A percentile compares a stretch with the other conserved stretches of the same genome.
Evolutionary conservation across 2,329 filamentous ascomycete species (phyloP).

Genomic region (Botrytis sinoallii): DNA sequence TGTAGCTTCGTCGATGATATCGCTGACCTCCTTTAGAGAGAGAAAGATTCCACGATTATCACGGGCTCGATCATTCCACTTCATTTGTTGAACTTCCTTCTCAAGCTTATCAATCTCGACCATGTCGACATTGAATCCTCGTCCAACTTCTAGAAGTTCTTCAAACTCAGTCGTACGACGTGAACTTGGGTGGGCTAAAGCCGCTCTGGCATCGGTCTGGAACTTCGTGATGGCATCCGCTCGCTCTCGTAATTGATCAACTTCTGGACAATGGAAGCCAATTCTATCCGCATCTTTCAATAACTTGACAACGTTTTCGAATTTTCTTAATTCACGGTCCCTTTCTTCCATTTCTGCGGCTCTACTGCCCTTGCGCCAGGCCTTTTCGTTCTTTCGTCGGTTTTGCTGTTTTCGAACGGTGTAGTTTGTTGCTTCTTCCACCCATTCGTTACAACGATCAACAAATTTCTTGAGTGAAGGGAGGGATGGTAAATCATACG

Average conservation of each 20-base stretch:
- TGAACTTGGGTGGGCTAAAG: slow-evolving; percentile 63
- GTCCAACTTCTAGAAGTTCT: slow-evolving; percentile 85
- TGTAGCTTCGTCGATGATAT: slow-evolving; percentile 73
- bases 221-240: slow-evolving; percentile 82
- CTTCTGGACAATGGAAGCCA: slow-evolving; percentile 91
- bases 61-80: slow-evolving; percentile 80
- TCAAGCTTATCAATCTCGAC: slow-evolving; percentile 83
- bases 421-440: slow-evolving; percentile 94
- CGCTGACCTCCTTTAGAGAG: slow-evolving; percentile 73
- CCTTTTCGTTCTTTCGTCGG: slow-evolving; percentile 89
- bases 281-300: slow-evolving; percentile 80
- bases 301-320: slow-evolving; percentile 83
- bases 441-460: slow-evolving; percentile 95
- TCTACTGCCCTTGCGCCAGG: slow-evolving; percentile 73
- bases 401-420: slow-evolving; percentile 97
- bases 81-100: slow-evolving; percentile 76
- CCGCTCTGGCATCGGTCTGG: slow-evolving; percentile 69
- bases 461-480: slow-evolving; percentile 83
- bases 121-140: slow-evolving; percentile 85
- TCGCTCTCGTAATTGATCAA: slow-evolving; percentile 78
- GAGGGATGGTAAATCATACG: slow-evolving; percentile 81
- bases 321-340: slow-evolving; percentile 79
- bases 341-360: slow-evolving; percentile 80
- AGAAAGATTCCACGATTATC: slow-evolving; percentile 61
- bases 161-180: slow-evolving; percentile 74